phyloP scores from a whole-genome alignment of 75 land plant species.

The Picea glauca region DNA sequence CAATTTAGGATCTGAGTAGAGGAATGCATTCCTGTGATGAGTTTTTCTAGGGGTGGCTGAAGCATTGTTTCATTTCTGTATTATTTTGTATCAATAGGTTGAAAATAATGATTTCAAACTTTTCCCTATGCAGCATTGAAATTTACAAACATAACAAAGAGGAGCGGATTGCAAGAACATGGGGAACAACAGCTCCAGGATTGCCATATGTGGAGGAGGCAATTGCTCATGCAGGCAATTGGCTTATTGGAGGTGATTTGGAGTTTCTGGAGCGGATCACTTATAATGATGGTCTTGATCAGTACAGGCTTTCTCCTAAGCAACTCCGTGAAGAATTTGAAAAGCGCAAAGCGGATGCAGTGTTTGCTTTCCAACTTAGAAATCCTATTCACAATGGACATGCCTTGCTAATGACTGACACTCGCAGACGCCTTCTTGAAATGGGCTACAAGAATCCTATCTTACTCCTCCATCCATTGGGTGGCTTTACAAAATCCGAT shows the following conservation, averaged over 20 bases:
- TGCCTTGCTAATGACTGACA: slow-evolving; percentile 96
- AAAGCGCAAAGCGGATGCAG: slow-evolving; percentile 87
- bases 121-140: slow-evolving; percentile 62
- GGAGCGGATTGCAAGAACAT: slow-evolving; percentile 95
- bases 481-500: slow-evolving; percentile 95
- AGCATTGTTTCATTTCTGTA: not conserved
- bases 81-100: slow-evolving; percentile 1
- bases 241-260: slow-evolving; percentile 97
- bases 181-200: slow-evolving; percentile 95
- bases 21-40: not conserved
- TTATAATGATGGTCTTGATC: slow-evolving; percentile 97
- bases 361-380: slow-evolving; percentile 95
- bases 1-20: not conserved
- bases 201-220: slow-evolving; percentile 92
- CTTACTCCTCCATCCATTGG: slow-evolving; percentile 90
- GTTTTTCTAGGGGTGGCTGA: not conserved
- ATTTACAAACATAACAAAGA: slow-evolving; percentile 96
- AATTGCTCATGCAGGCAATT: slow-evolving; percentile 72
- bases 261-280: slow-evolving; percentile 82
- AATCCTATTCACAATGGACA: slow-evolving; percentile 99
- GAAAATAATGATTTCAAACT: not conserved
- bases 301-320: slow-evolving; percentile 90
- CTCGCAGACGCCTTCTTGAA: slow-evolving; percentile 80
- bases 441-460: slow-evolving; percentile 98
- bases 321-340: slow-evolving; percentile 85